A percentile compares a stretch with the other conserved stretches of the same genome.
phyloP scores from a whole-genome alignment of 768 basidiomycete genomes.

The Paxillus ammoniavirescens region DNA sequence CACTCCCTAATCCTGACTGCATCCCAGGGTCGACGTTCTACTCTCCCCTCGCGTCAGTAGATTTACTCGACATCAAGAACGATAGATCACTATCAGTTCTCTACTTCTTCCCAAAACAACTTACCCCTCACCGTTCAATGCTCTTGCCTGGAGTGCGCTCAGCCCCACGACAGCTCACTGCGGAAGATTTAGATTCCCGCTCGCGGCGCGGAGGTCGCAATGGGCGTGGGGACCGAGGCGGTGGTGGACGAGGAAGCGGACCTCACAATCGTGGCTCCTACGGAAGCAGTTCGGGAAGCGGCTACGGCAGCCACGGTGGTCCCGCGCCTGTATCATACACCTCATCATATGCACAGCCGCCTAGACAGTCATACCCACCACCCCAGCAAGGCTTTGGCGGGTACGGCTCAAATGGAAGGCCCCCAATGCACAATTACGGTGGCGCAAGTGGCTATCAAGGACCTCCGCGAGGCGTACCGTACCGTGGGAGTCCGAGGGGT shows the following conservation, averaged over 20 bases:
- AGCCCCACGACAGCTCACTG: conserved; percentile 57
- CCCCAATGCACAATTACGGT: conserved; percentile 31
- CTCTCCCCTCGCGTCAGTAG: conserved; percentile 59
- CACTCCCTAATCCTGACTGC: conserved; percentile 82
- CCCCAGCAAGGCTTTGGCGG: conserved; percentile 29
- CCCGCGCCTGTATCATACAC: conserved; percentile 13
- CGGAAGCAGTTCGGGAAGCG: conserved; percentile 10
- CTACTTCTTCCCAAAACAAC: conserved; percentile 88
- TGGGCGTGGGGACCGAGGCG: conserved; percentile 43
- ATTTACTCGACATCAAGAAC: conserved; percentile 76
- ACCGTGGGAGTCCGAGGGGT: conserved; percentile 26
- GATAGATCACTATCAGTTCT: conserved; percentile 85
- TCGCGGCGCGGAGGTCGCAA: conserved; percentile 52
- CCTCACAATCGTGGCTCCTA: conserved; percentile 20
- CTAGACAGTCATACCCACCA: conserved; percentile 19
- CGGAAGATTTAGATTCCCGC: conserved; percentile 68
- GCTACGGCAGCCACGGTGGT: conserved; percentile 17
- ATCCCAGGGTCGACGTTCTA: conserved; percentile 91
- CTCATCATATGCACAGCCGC: conserved; percentile 15
- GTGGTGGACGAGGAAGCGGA: conserved; percentile 35
- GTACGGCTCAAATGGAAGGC: conserved; percentile 32
- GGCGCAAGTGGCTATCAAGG: conserved; percentile 30
- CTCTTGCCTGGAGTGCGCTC: conserved; percentile 72
- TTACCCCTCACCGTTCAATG: conserved; percentile 80
- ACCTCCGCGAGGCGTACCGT: conserved; percentile 22